Percentiles rank a stretch among this genome's conserved stretches.
Conservation (phyloP, 73 alveolate species). For the Paramecium sexaurelia region DNA sequence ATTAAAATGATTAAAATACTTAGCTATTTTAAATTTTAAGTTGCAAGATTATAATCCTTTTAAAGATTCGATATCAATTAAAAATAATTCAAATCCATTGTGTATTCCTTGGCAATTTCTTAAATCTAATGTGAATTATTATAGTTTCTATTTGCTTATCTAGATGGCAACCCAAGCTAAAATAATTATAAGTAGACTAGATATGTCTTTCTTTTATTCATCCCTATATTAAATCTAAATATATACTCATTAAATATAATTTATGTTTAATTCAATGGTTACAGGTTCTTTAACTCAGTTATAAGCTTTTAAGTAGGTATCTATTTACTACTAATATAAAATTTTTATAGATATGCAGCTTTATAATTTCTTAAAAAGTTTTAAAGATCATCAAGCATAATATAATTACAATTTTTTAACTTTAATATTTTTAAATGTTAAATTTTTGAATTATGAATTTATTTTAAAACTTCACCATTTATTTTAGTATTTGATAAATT, state of each 20-base stretch:
- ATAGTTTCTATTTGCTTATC: background rate
- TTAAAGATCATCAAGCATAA: background rate
- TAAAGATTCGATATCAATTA: background rate
- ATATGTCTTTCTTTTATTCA: background rate
- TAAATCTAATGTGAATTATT: background rate
- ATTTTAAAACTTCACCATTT: conserved; percentile 7
- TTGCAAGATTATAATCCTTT: background rate
- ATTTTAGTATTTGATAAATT: background rate
- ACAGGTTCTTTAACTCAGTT: background rate
- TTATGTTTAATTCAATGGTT: background rate
- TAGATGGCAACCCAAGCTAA: conserved; percentile 15
- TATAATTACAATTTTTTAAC: background rate
- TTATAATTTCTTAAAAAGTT: background rate
- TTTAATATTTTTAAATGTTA: background rate
- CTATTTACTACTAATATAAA: background rate
- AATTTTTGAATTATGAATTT: background rate
- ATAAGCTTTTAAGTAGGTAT: background rate
- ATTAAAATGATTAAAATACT: background rate
- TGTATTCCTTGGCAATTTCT: background rate
- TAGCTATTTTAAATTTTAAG: background rate
- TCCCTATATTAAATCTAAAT: background rate
- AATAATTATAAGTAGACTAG: background rate
- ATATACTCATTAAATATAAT: background rate
- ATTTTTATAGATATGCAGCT: conserved; percentile 14
- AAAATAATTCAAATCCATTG: background rate